Conservation (phyloP, 2,329 filamentous ascomycete species). For the Diaporthe aspalathi region DNA sequence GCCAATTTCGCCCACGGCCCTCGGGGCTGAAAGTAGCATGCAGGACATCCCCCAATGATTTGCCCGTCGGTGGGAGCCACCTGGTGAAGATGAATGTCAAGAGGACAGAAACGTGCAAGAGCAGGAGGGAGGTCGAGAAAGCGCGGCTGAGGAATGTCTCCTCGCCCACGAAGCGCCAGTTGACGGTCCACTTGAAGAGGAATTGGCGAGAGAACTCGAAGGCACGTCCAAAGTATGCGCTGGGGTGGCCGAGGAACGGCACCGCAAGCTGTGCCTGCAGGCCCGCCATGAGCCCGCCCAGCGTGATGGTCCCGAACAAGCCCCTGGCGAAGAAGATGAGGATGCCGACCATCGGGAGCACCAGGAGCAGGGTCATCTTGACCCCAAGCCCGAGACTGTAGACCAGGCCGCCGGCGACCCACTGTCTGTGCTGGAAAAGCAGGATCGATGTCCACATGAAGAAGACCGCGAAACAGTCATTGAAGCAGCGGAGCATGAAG, state of each 20-base stretch:
- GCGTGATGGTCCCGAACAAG: constrained; percentile 76
- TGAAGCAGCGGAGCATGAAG: constrained; percentile 92
- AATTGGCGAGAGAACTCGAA: constrained; percentile 94
- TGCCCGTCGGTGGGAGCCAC: constrained; percentile 78
- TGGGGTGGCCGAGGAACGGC: constrained; percentile 77
- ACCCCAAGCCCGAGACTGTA: constrained; percentile 87
- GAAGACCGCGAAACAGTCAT: constrained; percentile 89
- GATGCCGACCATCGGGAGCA: constrained; percentile 82
- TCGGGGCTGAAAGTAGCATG: constrained; percentile 54
- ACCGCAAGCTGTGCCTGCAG: constrained; percentile 72
- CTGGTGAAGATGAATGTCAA: constrained; percentile 71
- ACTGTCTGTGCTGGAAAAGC: constrained; percentile 78
- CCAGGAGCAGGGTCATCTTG: constrained; percentile 92
- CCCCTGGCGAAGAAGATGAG: constrained; percentile 81
- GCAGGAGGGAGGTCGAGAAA: constrained; percentile 77
- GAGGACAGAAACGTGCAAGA: constrained; percentile 74
- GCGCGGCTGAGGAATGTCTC: constrained; percentile 76
- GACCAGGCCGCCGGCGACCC: constrained; percentile 77
- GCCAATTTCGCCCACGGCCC: constrained; percentile 49
- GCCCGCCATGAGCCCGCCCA: constrained; percentile 31
- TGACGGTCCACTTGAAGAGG: constrained; percentile 98
- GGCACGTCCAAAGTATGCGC: constrained; percentile 81
- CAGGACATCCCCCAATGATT: constrained; percentile 66
- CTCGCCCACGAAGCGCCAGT: constrained; percentile 96
- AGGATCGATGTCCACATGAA: constrained; percentile 87